Evolutionary conservation across 2,329 filamentous ascomycete genomes (phyloP).

Genomic region (Aspergillus intermedius): DNA sequence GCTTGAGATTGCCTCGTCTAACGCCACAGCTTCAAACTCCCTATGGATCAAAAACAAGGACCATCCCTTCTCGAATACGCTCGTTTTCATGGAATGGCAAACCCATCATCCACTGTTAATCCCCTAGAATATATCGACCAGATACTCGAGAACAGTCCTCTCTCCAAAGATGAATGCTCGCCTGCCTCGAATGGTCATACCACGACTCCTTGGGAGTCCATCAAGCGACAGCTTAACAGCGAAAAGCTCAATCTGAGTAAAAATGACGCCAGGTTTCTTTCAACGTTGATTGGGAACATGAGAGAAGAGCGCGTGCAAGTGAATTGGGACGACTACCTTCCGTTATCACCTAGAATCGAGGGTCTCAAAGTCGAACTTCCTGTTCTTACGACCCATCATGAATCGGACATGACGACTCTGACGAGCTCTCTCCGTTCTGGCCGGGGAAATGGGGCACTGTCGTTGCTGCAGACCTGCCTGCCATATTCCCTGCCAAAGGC

Average conservation of each 20-base stretch:
- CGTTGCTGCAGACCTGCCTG: neutral
- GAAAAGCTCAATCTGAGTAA: constrained; percentile 32
- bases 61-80: constrained; percentile 43
- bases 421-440: constrained; percentile 5
- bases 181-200: constrained; percentile 11
- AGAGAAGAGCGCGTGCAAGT: constrained; percentile 6
- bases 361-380: constrained; percentile 42
- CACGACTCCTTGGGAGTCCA: constrained; percentile 4
- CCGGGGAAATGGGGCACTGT: neutral
- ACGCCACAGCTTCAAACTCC: no score
- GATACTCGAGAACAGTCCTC: constrained; percentile 7
- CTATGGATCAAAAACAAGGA: constrained; percentile 13
- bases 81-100: constrained; percentile 38
- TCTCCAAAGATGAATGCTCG: constrained; percentile 13
- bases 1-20: no score
- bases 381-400: constrained; percentile 38
- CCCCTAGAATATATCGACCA: constrained; percentile 15
- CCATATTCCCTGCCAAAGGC: neutral
- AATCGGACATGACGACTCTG: constrained; percentile 40
- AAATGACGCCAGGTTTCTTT: constrained; percentile 24
- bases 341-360: constrained; percentile 14
- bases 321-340: constrained; percentile 16
- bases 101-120: constrained; percentile 27
- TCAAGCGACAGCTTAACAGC: constrained; percentile 10
- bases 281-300: constrained; percentile 19